A percentile compares a stretch with the other conserved stretches of the same genome.
Evolutionary conservation across 257 asterid genomes (phyloP).

Genomic region (Ajuga chamaepitys): DNA sequence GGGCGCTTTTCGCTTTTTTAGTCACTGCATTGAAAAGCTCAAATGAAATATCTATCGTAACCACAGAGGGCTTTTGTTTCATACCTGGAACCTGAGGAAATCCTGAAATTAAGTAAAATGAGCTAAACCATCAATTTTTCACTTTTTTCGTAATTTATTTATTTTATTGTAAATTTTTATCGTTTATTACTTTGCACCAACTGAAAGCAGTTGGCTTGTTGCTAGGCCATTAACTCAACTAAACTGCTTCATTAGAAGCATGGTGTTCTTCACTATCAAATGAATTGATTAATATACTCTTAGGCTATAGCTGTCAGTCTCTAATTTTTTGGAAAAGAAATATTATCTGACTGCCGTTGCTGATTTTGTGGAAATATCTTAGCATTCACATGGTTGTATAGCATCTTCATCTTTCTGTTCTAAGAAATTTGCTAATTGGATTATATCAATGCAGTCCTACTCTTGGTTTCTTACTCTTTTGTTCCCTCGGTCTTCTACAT

Average conservation of each 20-base stretch:
- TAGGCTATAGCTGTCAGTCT: constrained; percentile 3
- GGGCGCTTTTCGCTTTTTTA: no score
- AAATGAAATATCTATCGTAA: background rate
- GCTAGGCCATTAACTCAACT: background rate
- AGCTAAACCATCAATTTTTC: background rate
- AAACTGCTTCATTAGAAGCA: background rate
- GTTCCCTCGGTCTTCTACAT: background rate
- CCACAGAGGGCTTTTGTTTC: background rate
- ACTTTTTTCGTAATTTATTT: background rate
- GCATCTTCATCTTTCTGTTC: background rate
- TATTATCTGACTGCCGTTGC: no score
- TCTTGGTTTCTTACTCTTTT: background rate
- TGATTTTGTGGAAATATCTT: no score
- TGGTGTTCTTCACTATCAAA: background rate
- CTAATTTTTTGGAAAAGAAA: background rate
- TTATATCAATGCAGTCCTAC: background rate
- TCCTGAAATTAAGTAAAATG: no score
- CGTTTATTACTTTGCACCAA: background rate
- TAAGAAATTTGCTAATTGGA: background rate
- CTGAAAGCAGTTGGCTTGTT: background rate
- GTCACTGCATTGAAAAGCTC: no score
- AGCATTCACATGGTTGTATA: background rate
- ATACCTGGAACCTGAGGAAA: no score
- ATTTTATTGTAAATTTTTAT: background rate
- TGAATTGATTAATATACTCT: background rate